A percentile compares a stretch with the other conserved stretches of the same genome.
Evolutionary conservation across 345 rosid genomes (phyloP).

Genomic region (Arabis hirsuta): DNA sequence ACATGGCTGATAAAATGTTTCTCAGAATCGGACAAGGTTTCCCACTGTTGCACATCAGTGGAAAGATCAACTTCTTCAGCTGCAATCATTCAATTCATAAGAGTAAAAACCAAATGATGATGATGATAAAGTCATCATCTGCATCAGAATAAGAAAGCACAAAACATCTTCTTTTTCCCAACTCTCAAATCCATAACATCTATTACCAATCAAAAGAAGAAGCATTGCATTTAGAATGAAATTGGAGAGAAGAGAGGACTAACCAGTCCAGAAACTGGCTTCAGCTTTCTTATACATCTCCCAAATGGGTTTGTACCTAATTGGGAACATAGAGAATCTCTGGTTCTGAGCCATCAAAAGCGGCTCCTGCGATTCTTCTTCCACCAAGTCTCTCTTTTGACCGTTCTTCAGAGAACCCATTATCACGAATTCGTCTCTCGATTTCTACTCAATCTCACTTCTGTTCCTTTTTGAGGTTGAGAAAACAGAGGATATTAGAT

Average conservation of each 20-base stretch:
- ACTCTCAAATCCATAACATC: not conserved
- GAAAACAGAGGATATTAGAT: slow-evolving; percentile 37
- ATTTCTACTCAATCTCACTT: not conserved
- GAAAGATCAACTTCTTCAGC: slow-evolving; percentile 97
- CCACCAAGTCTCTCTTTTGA: slow-evolving; percentile 27
- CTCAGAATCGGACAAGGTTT: slow-evolving; percentile 58
- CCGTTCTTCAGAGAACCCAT: slow-evolving; percentile 38
- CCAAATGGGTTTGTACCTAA: slow-evolving; percentile 71
- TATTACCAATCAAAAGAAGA: not conserved
- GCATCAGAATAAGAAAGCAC: not conserved
- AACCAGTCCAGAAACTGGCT: slow-evolving; percentile 96
- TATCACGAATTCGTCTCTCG: slow-evolving; percentile 1
- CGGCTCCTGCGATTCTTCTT: slow-evolving; percentile 54
- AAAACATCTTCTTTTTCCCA: not conserved
- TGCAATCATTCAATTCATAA: slow-evolving; percentile 43
- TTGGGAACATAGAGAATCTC: slow-evolving; percentile 95
- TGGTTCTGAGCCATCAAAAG: slow-evolving; percentile 66
- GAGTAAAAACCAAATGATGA: not conserved
- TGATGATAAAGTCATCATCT: not conserved
- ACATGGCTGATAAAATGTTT: slow-evolving; percentile 83
- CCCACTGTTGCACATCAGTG: slow-evolving; percentile 84
- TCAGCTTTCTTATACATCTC: slow-evolving; percentile 98
- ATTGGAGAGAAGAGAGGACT: slow-evolving; percentile 6
- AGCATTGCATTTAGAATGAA: slow-evolving; percentile 8
- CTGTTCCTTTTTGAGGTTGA: slow-evolving; percentile 15